phyloP scores from a whole-genome alignment of 179 eudicot species.

The Patellifolia procumbens region DNA sequence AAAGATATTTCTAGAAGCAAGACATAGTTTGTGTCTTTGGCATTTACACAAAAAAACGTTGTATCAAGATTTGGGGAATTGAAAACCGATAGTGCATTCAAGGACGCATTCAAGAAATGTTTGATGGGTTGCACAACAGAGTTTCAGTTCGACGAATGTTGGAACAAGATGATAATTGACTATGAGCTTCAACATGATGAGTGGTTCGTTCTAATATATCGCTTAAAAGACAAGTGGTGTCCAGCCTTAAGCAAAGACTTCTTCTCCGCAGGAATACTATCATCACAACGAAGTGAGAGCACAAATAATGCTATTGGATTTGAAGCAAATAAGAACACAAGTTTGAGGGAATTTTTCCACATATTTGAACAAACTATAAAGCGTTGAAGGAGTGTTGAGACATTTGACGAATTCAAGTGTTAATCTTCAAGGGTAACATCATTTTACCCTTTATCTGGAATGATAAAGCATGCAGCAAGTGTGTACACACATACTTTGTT shows the following conservation, averaged over 20 bases:
- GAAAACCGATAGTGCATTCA: not conserved
- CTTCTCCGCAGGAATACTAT: constrained; percentile 10
- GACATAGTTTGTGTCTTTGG: constrained; percentile 12
- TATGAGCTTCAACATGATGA: not conserved
- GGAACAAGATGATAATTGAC: constrained; percentile 2
- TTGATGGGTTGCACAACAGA: not conserved
- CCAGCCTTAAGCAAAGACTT: constrained; percentile 15
- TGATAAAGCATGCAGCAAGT: too few relatives aligned
- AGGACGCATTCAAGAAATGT: constrained; percentile 1
- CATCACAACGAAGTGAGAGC: constrained; percentile 7
- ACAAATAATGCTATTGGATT: constrained; percentile 13
- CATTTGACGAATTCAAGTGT: not conserved
- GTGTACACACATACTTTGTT: too few relatives aligned
- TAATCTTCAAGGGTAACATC: too few relatives aligned
- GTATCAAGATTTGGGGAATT: not conserved
- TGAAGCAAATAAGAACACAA: not conserved
- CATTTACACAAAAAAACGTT: not conserved
- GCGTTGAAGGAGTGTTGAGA: not conserved
- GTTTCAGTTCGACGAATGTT: not conserved
- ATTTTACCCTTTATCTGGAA: too few relatives aligned
- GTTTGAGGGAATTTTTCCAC: not conserved
- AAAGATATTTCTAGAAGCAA: constrained; percentile 4
- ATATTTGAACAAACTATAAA: not conserved
- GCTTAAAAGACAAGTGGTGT: constrained; percentile 7
- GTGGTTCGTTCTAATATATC: constrained; percentile 5